These are phyloP conservation scores for Plasmodium gonderi DNA, from an alignment of 169 alveolate species.

Conservation along the genomic window DNA sequence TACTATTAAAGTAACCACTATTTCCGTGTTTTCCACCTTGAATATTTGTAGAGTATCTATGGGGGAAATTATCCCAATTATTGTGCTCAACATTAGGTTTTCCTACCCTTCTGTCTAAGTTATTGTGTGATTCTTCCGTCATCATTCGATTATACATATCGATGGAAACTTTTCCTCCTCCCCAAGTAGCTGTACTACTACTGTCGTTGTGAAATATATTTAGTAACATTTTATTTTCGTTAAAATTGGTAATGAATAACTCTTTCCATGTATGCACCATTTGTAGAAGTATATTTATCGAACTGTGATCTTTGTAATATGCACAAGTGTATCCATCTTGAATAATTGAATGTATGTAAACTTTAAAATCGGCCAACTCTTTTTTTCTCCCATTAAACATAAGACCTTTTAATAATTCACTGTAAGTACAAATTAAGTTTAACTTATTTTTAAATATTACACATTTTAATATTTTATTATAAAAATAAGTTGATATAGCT, in stretches of 20 bases:
- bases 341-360: conserved; percentile 36
- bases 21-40: neutral
- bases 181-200: neutral
- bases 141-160: neutral
- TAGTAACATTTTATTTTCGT: conserved; percentile 33
- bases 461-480: conserved; percentile 44
- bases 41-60: neutral
- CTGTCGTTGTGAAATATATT: conserved; percentile 37
- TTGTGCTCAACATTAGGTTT: neutral
- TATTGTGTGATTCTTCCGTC: neutral
- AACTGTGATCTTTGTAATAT: conserved; percentile 62
- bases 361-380: conserved; percentile 11
- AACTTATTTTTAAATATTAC: conserved; percentile 31
- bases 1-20: neutral
- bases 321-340: conserved; percentile 76
- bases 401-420: conserved; percentile 36
- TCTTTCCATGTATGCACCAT: conserved; percentile 52
- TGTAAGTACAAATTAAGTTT: conserved; percentile 39
- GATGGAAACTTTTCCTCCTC: neutral
- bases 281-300: conserved; percentile 50
- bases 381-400: neutral
- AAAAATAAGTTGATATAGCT: conserved; percentile 14
- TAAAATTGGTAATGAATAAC: conserved; percentile 5
- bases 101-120: neutral
- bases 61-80: neutral